Percentiles rank a stretch among this genome's conserved stretches.
Conservation (phyloP, 2,329 filamentous ascomycete genomes). For the Colletotrichum gigasporum region DNA sequence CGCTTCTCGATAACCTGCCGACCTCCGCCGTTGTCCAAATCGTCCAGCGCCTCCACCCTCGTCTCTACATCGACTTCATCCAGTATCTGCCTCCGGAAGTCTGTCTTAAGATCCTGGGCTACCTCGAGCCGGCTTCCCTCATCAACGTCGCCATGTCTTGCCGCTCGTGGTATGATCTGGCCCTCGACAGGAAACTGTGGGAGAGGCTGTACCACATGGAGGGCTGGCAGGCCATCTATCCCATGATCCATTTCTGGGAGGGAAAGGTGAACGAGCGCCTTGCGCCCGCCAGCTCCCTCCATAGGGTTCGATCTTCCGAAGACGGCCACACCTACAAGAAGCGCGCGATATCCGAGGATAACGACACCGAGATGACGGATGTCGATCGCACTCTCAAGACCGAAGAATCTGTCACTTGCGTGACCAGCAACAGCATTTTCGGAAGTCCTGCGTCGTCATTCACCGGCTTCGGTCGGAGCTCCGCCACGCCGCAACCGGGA, state of each 20-base stretch:
- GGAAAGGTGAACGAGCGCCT: constrained; percentile 60
- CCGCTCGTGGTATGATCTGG: constrained; percentile 81
- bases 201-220: constrained; percentile 82
- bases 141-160: constrained; percentile 83
- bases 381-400: constrained; percentile 38
- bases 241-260: constrained; percentile 75
- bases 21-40: constrained; percentile 84
- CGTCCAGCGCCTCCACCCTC: constrained; percentile 80
- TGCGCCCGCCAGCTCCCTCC: constrained; percentile 50
- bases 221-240: constrained; percentile 80
- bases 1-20: constrained; percentile 79
- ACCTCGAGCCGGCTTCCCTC: constrained; percentile 83
- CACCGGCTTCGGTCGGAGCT: constrained; percentile 1
- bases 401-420: constrained; percentile 35
- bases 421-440: constrained; percentile 36
- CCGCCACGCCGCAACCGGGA: constrained; percentile 23
- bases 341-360: constrained; percentile 59
- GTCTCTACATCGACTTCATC: constrained; percentile 93
- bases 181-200: constrained; percentile 88
- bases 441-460: constrained; percentile 36
- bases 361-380: constrained; percentile 57
- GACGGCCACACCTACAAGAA: constrained; percentile 65
- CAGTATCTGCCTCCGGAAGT: constrained; percentile 88
- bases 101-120: constrained; percentile 87
- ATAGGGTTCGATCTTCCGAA: constrained; percentile 52